Evolutionary conservation across 1,284 basidiomycete genomes (phyloP).

Genomic region (Apiotrichum domesticum): DNA sequence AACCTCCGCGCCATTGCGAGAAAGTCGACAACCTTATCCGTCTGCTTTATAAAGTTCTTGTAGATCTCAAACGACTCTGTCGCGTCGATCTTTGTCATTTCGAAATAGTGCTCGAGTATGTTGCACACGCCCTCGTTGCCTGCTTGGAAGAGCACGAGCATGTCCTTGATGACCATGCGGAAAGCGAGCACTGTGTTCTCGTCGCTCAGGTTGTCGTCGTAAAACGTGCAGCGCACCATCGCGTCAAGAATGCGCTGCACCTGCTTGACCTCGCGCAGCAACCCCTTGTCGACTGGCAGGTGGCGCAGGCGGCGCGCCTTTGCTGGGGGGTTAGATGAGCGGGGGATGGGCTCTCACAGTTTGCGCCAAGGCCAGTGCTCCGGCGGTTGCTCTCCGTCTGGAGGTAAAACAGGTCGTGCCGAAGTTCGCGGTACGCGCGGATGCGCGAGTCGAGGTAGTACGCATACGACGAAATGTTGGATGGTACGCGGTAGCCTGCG

Average conservation of each 20-base stretch:
- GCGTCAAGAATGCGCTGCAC: conserved; percentile 85
- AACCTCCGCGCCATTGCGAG: conserved; percentile 87
- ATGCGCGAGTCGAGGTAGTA: conserved; percentile 85
- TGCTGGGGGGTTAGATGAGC: conserved; percentile 13
- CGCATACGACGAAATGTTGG: conserved; percentile 82
- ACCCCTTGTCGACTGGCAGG: conserved; percentile 92
- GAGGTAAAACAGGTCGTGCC: conserved; percentile 86
- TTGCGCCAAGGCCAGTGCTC: conserved; percentile 40
- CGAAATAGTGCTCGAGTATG: conserved; percentile 95
- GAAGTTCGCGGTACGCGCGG: conserved; percentile 79
- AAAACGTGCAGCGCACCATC: conserved; percentile 79
- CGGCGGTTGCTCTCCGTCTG: conserved; percentile 81
- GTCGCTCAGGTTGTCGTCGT: conserved; percentile 86
- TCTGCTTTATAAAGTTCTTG: conserved; percentile 90
- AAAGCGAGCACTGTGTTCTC: conserved; percentile 84
- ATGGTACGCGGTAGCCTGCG: conserved; percentile 72
- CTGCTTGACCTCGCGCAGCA: conserved; percentile 83
- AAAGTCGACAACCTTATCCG: conserved; percentile 89
- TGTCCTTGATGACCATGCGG: conserved; percentile 93
- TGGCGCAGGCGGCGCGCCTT: conserved; percentile 67
- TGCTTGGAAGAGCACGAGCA: conserved; percentile 90
- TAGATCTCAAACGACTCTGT: conserved; percentile 80
- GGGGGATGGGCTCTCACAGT: conserved; percentile 25
- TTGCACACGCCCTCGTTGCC: conserved; percentile 98
- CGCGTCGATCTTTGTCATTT: conserved; percentile 93